A percentile compares a stretch with the other conserved stretches of the same genome.
Conservation (phyloP, 495 filamentous ascomycete species). For the Penicillium pulvis region DNA sequence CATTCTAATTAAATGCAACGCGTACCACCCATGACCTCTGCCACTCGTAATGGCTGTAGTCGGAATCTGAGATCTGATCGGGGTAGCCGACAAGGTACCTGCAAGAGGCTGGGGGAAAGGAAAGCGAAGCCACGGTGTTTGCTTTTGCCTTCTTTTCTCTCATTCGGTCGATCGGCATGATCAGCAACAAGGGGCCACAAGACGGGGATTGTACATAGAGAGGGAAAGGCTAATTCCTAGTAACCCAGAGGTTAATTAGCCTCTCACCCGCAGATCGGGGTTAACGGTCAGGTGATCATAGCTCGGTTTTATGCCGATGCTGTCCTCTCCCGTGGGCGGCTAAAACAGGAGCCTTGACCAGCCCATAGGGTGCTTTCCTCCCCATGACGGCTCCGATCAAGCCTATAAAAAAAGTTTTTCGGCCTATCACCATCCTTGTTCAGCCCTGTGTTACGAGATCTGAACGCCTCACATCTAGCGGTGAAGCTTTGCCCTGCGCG, state of each 20-base stretch:
- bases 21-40: not conserved
- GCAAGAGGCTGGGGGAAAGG: not conserved
- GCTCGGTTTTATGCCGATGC: constrained; percentile 11
- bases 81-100: not conserved
- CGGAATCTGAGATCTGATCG: not conserved
- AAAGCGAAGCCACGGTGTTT: constrained; percentile 17
- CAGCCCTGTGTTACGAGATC: constrained; percentile 12
- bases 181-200: constrained; percentile 21
- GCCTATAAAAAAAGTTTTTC: constrained; percentile 5
- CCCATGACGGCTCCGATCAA: constrained; percentile 8
- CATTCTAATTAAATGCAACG: constrained; percentile 1
- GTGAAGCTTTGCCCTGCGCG: constrained; percentile 26
- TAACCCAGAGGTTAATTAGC: not conserved
- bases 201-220: constrained; percentile 10
- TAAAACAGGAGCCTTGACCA: constrained; percentile 9
- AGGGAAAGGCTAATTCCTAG: constrained; percentile 11
- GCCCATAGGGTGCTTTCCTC: constrained; percentile 28
- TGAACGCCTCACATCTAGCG: constrained; percentile 29
- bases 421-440: constrained; percentile 15
- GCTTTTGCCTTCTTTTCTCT: constrained; percentile 15
- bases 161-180: constrained; percentile 24
- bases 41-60: not conserved
- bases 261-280: not conserved
- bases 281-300: not conserved
- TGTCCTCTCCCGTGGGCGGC: not conserved